Evolutionary conservation across 257 asterid genomes (phyloP), one percentile per base, ranked within the genome.

Genomic region (Vinca minor): DNA sequence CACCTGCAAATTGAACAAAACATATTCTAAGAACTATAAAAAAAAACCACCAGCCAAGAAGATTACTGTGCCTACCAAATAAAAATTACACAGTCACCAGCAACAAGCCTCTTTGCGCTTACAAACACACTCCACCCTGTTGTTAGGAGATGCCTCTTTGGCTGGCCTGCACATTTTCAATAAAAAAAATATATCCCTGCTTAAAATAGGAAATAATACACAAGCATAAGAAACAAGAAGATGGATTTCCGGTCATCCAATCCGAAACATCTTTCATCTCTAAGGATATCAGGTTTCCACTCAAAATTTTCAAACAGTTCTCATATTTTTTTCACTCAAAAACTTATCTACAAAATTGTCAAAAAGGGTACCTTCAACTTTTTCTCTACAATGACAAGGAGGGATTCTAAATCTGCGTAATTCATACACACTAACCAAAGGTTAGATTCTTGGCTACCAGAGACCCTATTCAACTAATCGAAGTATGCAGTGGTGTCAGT

Each of bases 41-140:
- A 56, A 56, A 41, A 15, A 31, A n/a, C n/a, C n/a, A n/a, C n/a
- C n/a, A n/a, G n/a, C n/a, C n/a, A n/a, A n/a, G 59, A 44, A 47
- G 44, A 59, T 32, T 45, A 50, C 45, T 6, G 41, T 35, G 31
- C 73, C 41, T 88, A 91, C 98, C 98, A 91, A 79, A 91, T 91
- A 83, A 91, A 91, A 71, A 91, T 91, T 67, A 91, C 98, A 20
- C 95, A 77, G 76, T 91, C 98, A 38, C 98, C 98, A 73, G 98
- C 98, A 69, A 84, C 83, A 49, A 91, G 86, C 74, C 91, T 83
- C 81, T 91, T 91, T 67, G 98, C 98, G 76, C 98, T 91, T 68
- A 87, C 97, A 64, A 88, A 91, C 68, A 91, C 96, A 63, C 97
- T 89, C 97, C 97, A 89, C 63, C 98, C 98, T 13, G 98, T 91